Evolutionary conservation across 2,329 filamentous ascomycete genomes (phyloP).

Genomic region (Lithohypha guttulata): DNA sequence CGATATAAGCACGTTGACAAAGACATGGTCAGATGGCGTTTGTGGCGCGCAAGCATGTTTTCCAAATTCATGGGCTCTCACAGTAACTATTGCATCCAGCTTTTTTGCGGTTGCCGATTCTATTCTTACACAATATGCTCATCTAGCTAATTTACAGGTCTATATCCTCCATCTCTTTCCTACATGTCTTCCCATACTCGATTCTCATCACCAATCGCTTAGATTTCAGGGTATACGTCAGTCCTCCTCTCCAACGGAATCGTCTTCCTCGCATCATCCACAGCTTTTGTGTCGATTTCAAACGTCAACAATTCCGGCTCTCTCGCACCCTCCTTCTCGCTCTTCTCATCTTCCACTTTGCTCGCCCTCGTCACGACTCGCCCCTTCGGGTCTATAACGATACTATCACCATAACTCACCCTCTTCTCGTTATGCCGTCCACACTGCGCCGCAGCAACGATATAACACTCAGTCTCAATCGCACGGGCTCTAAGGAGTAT

Average conservation of each 20-base stretch:
- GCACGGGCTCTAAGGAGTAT: constrained; percentile 66
- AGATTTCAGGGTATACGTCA: constrained; percentile 39
- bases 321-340: constrained; percentile 18
- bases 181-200: too few species aligned
- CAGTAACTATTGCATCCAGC: too few species aligned
- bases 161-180: too few species aligned
- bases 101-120: too few species aligned
- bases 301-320: constrained; percentile 40
- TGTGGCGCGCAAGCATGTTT: too few species aligned
- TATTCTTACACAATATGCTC: too few species aligned
- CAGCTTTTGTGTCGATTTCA: constrained; percentile 44
- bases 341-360: constrained; percentile 33
- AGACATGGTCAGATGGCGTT: too few species aligned
- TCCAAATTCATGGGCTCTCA: too few species aligned
- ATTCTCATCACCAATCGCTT: too few species aligned
- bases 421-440: constrained; percentile 66
- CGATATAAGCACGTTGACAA: too few species aligned
- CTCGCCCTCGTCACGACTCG: constrained; percentile 55
- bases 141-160: too few species aligned
- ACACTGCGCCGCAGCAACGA: constrained; percentile 75
- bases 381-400: constrained; percentile 84
- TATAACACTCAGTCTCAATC: constrained; percentile 80
- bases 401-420: constrained; percentile 72
- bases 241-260: constrained; percentile 49
- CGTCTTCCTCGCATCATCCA: constrained; percentile 43